These are phyloP conservation scores for Pseudozyma tsukubaensis DNA, from an alignment of 1,284 basidiomycete genomes.

Conservation along the genomic window DNA sequence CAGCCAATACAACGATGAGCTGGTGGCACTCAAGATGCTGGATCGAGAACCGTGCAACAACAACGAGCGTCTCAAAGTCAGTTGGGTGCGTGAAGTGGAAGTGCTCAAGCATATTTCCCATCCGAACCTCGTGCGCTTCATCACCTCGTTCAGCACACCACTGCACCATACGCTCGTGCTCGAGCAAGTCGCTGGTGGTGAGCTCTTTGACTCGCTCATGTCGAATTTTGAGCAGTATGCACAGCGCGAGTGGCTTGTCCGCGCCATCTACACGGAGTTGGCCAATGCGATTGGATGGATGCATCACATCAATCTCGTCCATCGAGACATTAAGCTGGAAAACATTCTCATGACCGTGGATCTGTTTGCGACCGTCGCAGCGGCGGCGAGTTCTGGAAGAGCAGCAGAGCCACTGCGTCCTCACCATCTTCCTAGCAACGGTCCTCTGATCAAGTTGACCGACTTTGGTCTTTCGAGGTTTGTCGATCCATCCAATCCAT, in stretches of 20 bases:
- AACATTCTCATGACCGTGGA: slow-evolving; percentile 70
- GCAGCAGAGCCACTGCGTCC: slow-evolving; percentile 36
- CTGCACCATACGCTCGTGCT: slow-evolving; percentile 84
- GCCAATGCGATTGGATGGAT: slow-evolving; percentile 87
- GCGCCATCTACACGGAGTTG: slow-evolving; percentile 83
- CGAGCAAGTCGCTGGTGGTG: slow-evolving; percentile 82
- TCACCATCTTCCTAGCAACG: slow-evolving; percentile 64
- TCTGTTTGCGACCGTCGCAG: slow-evolving; percentile 34
- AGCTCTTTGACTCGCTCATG: slow-evolving; percentile 81
- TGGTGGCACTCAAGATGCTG: slow-evolving; percentile 88
- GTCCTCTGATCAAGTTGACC: slow-evolving; percentile 83
- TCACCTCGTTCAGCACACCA: slow-evolving; percentile 79
- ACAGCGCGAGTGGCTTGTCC: slow-evolving; percentile 74
- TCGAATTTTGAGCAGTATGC: slow-evolving; percentile 74
- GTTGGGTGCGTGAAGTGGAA: slow-evolving; percentile 87
- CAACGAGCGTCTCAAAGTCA: slow-evolving; percentile 80
- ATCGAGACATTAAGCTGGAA: slow-evolving; percentile 93
- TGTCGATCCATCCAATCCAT: slow-evolving; percentile 78
- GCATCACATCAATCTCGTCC: slow-evolving; percentile 86
- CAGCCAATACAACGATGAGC: slow-evolving; percentile 60
- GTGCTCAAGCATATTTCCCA: slow-evolving; percentile 87
- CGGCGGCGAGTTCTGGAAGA: not conserved
- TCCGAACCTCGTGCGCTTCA: slow-evolving; percentile 81
- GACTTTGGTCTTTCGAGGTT: slow-evolving; percentile 92
- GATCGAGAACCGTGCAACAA: slow-evolving; percentile 73